Evolutionary conservation across 139 green algal species (phyloP).

Genomic region (Micractinium sp.): DNA sequence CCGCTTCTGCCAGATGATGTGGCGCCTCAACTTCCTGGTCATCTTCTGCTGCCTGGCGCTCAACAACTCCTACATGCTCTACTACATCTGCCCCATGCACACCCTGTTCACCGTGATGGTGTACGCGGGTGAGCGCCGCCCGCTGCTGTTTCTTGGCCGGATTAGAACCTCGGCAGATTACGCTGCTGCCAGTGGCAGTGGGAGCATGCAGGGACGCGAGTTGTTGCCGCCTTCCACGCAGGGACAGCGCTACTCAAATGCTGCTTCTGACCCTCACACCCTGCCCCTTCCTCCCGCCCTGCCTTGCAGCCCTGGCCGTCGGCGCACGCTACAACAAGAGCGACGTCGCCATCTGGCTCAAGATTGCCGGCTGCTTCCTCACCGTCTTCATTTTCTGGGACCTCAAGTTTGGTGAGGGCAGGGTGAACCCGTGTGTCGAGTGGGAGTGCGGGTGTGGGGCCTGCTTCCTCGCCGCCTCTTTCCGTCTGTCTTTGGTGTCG

Average conservation of each 20-base stretch:
- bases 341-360: slow-evolving; percentile 63
- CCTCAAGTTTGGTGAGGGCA: slow-evolving; percentile 55
- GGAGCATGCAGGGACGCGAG: no score
- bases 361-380: slow-evolving; percentile 61
- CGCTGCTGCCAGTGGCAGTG: no score
- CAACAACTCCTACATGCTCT: slow-evolving; percentile 96
- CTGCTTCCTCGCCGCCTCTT: no score
- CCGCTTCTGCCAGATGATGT: slow-evolving; percentile 96
- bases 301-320: slow-evolving; percentile 18
- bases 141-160: no score
- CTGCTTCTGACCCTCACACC: background rate
- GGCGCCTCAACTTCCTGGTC: slow-evolving; percentile 96
- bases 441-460: no score
- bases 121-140: slow-evolving; percentile 58
- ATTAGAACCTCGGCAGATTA: no score
- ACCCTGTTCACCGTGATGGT: slow-evolving; percentile 96
- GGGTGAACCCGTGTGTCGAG: no score
- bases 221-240: no score
- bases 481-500: no score
- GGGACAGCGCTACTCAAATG: no score
- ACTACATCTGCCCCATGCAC: slow-evolving; percentile 99
- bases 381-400: slow-evolving; percentile 88
- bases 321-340: slow-evolving; percentile 68
- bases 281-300: background rate
- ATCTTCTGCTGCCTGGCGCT: slow-evolving; percentile 80